phyloP scores from a whole-genome alignment of 2,329 filamentous ascomycete species.

The Hypoxylon sp. region DNA sequence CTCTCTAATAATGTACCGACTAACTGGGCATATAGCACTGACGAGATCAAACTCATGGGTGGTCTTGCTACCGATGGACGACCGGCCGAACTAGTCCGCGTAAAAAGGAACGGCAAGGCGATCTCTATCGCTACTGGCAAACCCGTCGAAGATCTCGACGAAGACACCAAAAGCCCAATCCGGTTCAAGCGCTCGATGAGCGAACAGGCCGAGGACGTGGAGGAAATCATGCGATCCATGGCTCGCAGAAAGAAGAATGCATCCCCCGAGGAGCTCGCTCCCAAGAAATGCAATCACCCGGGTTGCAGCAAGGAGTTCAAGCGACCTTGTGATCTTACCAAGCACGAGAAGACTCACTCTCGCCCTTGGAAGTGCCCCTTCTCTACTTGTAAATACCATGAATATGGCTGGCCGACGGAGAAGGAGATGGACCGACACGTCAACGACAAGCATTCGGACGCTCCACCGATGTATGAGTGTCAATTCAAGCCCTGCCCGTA shows the following conservation, averaged over 20 bases:
- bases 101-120: constrained; percentile 82
- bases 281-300: constrained; percentile 78
- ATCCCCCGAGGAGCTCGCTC: constrained; percentile 83
- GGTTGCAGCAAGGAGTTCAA: constrained; percentile 94
- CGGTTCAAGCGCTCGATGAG: constrained; percentile 75
- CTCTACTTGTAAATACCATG: constrained; percentile 86
- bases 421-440: constrained; percentile 96
- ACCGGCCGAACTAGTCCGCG: constrained; percentile 84
- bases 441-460: constrained; percentile 92
- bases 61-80: constrained; percentile 85
- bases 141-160: constrained; percentile 66
- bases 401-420: constrained; percentile 94
- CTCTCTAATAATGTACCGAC: constrained; percentile 22
- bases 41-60: constrained; percentile 83
- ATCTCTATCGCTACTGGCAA: constrained; percentile 81
- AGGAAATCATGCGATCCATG: constrained; percentile 90
- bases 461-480: constrained; percentile 86
- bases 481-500: constrained; percentile 87
- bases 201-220: constrained; percentile 80
- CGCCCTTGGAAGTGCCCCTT: constrained; percentile 94
- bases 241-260: constrained; percentile 95
- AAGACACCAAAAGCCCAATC: constrained; percentile 60
- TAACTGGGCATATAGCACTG: constrained; percentile 57
- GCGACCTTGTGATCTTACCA: constrained; percentile 95
- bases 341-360: constrained; percentile 98